Conservation (phyloP, 2,329 filamentous ascomycete species). For the Calonectria montana region DNA sequence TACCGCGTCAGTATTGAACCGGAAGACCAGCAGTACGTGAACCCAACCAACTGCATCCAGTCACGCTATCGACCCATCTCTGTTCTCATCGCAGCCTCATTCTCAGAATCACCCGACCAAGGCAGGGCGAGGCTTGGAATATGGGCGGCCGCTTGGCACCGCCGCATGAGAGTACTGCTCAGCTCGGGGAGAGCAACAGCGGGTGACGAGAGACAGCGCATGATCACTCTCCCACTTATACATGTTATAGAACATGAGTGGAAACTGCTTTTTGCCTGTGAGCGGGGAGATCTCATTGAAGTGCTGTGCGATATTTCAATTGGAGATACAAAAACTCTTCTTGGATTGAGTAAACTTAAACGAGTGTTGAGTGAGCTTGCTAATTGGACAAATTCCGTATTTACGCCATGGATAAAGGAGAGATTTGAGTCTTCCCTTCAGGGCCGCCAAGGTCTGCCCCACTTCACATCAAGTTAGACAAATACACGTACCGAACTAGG, state of each 20-base stretch:
- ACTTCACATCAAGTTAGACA: neutral
- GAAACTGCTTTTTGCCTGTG: neutral
- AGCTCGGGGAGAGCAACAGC: neutral
- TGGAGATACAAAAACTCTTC: neutral
- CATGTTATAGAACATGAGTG: neutral
- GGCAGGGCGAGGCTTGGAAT: neutral
- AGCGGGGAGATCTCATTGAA: neutral
- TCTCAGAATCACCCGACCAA: neutral
- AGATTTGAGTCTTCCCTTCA: neutral
- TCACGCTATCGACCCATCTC: neutral
- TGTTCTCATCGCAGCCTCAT: neutral
- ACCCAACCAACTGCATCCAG: neutral
- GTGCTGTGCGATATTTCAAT: neutral
- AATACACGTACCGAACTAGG: neutral
- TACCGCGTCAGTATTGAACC: neutral
- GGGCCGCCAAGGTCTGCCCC: neutral
- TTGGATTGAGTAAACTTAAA: neutral
- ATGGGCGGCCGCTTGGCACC: neutral
- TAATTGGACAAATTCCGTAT: neutral
- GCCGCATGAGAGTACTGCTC: neutral
- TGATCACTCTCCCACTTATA: neutral
- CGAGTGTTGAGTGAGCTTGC: neutral
- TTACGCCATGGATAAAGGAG: neutral
- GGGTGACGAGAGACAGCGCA: neutral
- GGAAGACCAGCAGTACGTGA: neutral